Evolutionary conservation across 805 yeast species (phyloP).

Genomic region (Candida adriatica): DNA sequence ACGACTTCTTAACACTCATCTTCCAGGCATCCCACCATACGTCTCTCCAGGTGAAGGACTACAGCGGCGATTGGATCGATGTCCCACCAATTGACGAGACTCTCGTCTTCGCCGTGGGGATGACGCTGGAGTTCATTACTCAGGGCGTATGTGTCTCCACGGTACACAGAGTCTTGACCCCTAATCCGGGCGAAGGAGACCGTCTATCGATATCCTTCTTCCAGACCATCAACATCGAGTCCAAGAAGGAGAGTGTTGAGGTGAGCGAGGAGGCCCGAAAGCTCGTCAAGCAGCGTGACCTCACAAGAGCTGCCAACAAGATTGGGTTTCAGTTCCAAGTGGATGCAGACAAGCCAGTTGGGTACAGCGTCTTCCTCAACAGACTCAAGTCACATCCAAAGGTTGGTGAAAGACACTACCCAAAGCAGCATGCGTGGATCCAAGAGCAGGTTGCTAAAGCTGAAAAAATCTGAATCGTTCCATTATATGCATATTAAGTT

Average conservation of each 20-base stretch:
- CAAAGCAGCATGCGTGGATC: constrained; percentile 33
- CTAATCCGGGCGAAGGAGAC: constrained; percentile 19
- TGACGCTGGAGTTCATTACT: constrained; percentile 41
- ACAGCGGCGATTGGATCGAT: constrained; percentile 39
- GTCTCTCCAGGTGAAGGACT: constrained; percentile 40
- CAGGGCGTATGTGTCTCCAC: constrained; percentile 44
- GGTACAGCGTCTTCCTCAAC: constrained; percentile 39
- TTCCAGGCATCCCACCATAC: constrained; percentile 46
- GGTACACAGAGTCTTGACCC: constrained; percentile 36
- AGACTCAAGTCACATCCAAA: constrained; percentile 44
- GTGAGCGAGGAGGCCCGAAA: constrained; percentile 12
- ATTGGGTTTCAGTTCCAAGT: constrained; percentile 24
- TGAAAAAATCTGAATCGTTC: too few species aligned
- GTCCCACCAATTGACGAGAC: constrained; percentile 35
- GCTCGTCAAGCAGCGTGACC: constrained; percentile 16
- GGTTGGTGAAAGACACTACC: constrained; percentile 41
- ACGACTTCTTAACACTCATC: constrained; percentile 53
- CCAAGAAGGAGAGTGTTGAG: constrained; percentile 15
- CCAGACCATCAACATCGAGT: constrained; percentile 35
- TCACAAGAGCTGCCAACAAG: constrained; percentile 14
- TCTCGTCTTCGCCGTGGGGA: constrained; percentile 42
- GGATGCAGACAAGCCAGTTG: constrained; percentile 33
- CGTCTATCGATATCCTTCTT: constrained; percentile 43
- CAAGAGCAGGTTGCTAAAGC: constrained; percentile 9
- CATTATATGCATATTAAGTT: too few species aligned